phyloP scores from a whole-genome alignment of 805 yeast species.

The Ogataea salicorniae region DNA sequence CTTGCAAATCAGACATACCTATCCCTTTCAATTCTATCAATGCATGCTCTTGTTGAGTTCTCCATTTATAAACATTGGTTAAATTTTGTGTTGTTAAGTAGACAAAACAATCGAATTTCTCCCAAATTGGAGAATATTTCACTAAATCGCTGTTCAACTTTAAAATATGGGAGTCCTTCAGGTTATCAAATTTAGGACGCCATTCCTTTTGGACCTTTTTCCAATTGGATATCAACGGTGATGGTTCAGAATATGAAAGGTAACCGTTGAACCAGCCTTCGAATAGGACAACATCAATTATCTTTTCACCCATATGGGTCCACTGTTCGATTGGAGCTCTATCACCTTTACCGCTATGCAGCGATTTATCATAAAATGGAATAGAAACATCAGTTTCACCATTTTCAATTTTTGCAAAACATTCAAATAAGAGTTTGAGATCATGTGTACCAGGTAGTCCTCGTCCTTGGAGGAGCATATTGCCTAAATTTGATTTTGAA shows the following conservation, averaged over 20 bases:
- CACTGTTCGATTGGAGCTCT: conserved; percentile 41
- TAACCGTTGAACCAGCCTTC: conserved; percentile 97
- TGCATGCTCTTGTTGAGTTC: conserved; percentile 68
- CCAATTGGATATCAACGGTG: conserved; percentile 28
- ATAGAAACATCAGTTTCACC: conserved; percentile 30
- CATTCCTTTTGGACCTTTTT: conserved; percentile 10
- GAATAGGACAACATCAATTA: conserved; percentile 62
- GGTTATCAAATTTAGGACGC: conserved; percentile 14
- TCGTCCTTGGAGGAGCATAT: conserved; percentile 57
- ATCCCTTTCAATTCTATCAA: conserved; percentile 47
- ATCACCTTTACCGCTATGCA: conserved; percentile 73
- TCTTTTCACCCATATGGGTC: conserved; percentile 26
- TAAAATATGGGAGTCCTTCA: conserved; percentile 19
- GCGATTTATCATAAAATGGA: conserved; percentile 79
- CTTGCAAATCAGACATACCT: conserved; percentile 81
- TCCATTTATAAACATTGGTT: conserved; percentile 69
- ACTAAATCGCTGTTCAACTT: conserved; percentile 49
- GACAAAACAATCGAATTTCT: conserved; percentile 52
- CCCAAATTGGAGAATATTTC: conserved; percentile 53
- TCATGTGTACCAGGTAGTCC: conserved; percentile 97
- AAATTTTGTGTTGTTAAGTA: conserved; percentile 57
- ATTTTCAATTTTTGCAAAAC: conserved; percentile 30
- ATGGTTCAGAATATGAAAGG: conserved; percentile 33
- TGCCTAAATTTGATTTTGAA: conserved; percentile 32
- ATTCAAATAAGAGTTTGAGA: conserved; percentile 35